Evolutionary conservation across 2,329 filamentous ascomycete species (phyloP).

Genomic region (Diaporthe amygdali): DNA sequence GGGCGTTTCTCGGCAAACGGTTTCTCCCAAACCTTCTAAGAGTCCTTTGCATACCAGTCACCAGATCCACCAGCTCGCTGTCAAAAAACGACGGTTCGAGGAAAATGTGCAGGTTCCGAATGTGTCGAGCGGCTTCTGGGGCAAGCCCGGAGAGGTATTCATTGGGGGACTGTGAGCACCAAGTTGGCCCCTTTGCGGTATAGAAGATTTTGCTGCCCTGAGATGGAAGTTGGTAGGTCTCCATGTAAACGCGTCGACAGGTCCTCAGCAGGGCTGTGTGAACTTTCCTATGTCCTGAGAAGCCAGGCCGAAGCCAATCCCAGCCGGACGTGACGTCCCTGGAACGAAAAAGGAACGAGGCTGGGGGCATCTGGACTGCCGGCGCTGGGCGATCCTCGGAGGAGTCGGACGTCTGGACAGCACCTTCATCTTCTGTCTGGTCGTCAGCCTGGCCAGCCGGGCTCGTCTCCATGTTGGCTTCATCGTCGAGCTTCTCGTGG

Average conservation of each 20-base stretch:
- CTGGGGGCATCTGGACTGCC: neutral
- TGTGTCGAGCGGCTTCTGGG: constrained; percentile 3
- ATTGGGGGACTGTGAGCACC: neutral
- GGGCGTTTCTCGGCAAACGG: no score
- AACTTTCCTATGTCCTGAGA: neutral
- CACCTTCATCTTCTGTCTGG: neutral
- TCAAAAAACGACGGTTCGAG: neutral
- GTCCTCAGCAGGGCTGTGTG: neutral
- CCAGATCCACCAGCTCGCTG: neutral
- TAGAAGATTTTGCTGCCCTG: constrained; percentile 3
- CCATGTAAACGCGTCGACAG: constrained; percentile 21
- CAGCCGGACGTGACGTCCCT: neutral
- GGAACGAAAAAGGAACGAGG: neutral
- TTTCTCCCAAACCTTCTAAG: neutral
- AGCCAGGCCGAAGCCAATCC: constrained; percentile 14
- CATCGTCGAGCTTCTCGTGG: constrained; percentile 10
- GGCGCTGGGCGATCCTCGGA: neutral
- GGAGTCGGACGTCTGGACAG: neutral
- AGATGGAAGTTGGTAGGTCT: neutral
- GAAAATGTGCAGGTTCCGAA: neutral
- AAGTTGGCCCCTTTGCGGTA: neutral
- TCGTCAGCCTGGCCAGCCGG: neutral
- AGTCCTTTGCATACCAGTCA: neutral
- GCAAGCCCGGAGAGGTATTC: neutral
- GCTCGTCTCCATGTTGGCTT: neutral